Evolutionary conservation across 768 basidiomycete species (phyloP).

Genomic region (Tylopilus sp.): DNA sequence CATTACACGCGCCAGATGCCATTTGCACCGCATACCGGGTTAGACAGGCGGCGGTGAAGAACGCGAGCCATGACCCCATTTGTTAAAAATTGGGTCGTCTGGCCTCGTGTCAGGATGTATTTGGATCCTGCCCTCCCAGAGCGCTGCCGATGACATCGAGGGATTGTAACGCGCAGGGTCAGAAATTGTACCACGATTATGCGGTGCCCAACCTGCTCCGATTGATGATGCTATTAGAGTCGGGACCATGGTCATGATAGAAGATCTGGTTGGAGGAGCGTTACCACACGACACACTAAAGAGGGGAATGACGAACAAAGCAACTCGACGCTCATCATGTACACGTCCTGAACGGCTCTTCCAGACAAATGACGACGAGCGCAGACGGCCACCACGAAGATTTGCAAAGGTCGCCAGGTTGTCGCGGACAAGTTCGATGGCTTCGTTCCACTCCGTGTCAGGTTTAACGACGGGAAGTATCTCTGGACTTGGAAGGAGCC

Average conservation of each 20-base stretch:
- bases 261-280: slow-evolving; percentile 49
- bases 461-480: slow-evolving; percentile 58
- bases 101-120: slow-evolving; percentile 80
- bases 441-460: slow-evolving; percentile 70
- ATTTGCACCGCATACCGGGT: slow-evolving; percentile 3
- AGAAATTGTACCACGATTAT: slow-evolving; percentile 54
- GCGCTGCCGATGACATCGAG: slow-evolving; percentile 73
- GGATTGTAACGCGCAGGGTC: slow-evolving; percentile 78
- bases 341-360: slow-evolving; percentile 69
- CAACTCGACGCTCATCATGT: slow-evolving; percentile 43
- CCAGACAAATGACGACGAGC: slow-evolving; percentile 80
- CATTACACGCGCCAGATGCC: neutral
- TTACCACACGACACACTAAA: slow-evolving; percentile 10
- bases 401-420: slow-evolving; percentile 81
- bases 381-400: slow-evolving; percentile 84
- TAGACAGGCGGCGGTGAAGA: slow-evolving; percentile 17
- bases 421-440: slow-evolving; percentile 79
- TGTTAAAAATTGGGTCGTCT: slow-evolving; percentile 51
- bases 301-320: slow-evolving; percentile 43
- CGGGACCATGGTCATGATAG: slow-evolving; percentile 73
- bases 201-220: slow-evolving; percentile 62
- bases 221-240: slow-evolving; percentile 70
- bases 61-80: slow-evolving; percentile 26
- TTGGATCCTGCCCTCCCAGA: slow-evolving; percentile 84
- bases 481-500: slow-evolving; percentile 62